phyloP scores from a whole-genome alignment of 176 grass and related monocot genomes.

The Cenchrus fungigraminus region DNA sequence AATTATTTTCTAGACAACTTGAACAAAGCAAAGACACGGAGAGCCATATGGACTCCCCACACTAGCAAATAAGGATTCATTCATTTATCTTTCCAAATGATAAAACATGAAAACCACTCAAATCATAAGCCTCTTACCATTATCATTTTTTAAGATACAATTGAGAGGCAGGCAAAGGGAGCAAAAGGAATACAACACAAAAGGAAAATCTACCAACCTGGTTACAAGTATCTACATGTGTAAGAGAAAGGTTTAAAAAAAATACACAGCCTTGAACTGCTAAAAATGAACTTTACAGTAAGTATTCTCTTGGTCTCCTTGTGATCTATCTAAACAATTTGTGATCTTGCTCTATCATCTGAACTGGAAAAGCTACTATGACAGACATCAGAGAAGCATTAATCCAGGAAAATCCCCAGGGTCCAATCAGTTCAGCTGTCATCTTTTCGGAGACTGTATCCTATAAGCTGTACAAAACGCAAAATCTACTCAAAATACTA shows the following conservation, averaged over 20 bases:
- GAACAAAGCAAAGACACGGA: neutral
- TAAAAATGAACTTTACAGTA: conserved; percentile 57
- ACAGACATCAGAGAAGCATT: conserved; percentile 21
- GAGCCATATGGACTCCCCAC: neutral
- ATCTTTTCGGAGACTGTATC: conserved; percentile 47
- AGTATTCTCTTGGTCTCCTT: conserved; percentile 26
- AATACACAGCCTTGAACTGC: conserved; percentile 9
- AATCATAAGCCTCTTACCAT: conserved; percentile 37
- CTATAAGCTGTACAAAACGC: conserved; percentile 57
- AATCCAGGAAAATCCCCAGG: conserved; percentile 31
- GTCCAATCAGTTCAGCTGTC: conserved; percentile 26
- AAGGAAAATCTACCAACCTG: conserved; percentile 31
- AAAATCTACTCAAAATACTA: conserved; percentile 53
- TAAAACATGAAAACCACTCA: conserved; percentile 9
- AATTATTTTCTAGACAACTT: neutral
- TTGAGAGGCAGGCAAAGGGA: conserved; percentile 1
- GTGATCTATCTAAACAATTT: conserved; percentile 42
- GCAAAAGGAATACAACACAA: conserved; percentile 15
- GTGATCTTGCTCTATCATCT: conserved; percentile 40
- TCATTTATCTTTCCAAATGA: neutral
- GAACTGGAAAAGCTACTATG: conserved; percentile 33
- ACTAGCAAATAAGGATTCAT: conserved; percentile 3
- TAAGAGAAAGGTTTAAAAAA: conserved; percentile 5
- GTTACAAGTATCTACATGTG: conserved; percentile 31
- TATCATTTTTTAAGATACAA: conserved; percentile 34